Percentiles rank a stretch among this genome's conserved stretches.
Evolutionary conservation across 2,329 filamentous ascomycete genomes (phyloP).

Genomic region (Mycogone perniciosa): DNA sequence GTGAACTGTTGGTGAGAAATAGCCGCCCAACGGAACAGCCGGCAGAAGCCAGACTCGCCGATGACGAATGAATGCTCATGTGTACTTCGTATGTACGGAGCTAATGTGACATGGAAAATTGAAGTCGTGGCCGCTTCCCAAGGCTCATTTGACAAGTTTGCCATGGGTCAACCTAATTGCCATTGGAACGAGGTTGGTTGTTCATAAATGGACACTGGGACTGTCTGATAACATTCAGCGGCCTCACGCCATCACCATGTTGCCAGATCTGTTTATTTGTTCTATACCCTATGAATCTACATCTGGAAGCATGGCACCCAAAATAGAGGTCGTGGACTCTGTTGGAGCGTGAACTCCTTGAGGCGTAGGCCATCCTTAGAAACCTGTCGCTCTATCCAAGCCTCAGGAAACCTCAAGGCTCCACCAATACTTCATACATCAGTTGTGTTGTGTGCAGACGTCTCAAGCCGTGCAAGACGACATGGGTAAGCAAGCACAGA

Average conservation of each 20-base stretch:
- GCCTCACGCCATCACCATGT: background rate
- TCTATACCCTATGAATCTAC: constrained; percentile 14
- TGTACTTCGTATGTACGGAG: no score
- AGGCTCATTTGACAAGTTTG: no score
- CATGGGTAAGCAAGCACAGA: constrained; percentile 7
- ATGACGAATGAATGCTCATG: no score
- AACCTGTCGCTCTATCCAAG: constrained; percentile 12
- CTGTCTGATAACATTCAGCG: background rate
- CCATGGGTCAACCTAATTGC: no score
- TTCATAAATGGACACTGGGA: no score
- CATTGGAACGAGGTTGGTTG: no score
- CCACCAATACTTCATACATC: constrained; percentile 5
- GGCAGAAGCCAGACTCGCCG: no score
- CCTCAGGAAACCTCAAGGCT: constrained; percentile 5
- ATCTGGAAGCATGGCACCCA: constrained; percentile 8
- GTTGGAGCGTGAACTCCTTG: constrained; percentile 3
- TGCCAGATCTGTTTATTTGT: constrained; percentile 8
- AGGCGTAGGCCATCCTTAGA: constrained; percentile 8
- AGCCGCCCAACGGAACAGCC: no score
- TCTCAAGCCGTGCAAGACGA: constrained; percentile 5
- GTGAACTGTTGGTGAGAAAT: no score
- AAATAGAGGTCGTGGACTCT: background rate
- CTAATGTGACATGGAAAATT: no score
- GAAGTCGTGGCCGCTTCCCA: no score
- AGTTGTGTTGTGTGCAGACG: constrained; percentile 3